Percentiles rank a stretch among this genome's conserved stretches.
These are phyloP conservation scores for Haplosporangium gracile DNA, from an alignment of 192 early-diverging fungal species.

Conservation along the genomic window DNA sequence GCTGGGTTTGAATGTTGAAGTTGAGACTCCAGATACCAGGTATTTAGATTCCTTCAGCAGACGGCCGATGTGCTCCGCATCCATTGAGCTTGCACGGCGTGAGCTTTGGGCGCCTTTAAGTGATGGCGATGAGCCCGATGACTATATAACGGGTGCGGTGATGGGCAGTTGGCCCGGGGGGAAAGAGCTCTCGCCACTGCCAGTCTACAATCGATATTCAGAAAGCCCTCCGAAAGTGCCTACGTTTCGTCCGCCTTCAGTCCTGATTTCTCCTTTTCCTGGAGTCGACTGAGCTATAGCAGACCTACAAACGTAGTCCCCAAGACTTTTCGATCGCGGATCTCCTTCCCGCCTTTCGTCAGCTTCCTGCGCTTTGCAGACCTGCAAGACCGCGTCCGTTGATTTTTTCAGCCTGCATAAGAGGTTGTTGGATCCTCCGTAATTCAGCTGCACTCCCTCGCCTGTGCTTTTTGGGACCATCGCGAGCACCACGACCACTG, in stretches of 20 bases:
- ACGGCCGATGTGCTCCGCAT: slow-evolving; percentile 22
- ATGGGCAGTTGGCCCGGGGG: not conserved
- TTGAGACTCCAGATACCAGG: slow-evolving; percentile 9
- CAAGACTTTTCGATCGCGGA: slow-evolving; percentile 5
- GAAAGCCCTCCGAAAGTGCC: not conserved
- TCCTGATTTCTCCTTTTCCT: not conserved
- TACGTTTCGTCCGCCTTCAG: too few species aligned
- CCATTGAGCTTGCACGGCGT: slow-evolving; percentile 21
- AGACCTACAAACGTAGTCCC: not conserved
- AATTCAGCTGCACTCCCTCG: slow-evolving; percentile 42
- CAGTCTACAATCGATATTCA: slow-evolving; percentile 21
- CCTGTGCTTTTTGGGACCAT: not conserved
- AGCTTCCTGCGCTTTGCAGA: slow-evolving; percentile 12
- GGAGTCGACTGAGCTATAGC: slow-evolving; percentile 27
- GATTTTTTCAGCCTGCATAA: slow-evolving; percentile 40
- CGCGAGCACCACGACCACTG: not conserved
- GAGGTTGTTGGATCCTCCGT: slow-evolving; percentile 32
- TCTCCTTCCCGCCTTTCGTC: not conserved
- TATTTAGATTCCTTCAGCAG: slow-evolving; percentile 27
- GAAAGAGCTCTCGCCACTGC: not conserved
- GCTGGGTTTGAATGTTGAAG: not conserved
- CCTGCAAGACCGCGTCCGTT: slow-evolving; percentile 27
- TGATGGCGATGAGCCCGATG: not conserved
- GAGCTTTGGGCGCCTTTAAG: slow-evolving; percentile 9
- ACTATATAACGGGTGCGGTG: not conserved